Percentiles rank a stretch among this genome's conserved stretches.
phyloP scores from a whole-genome alignment of 495 filamentous ascomycete species.

The Umbilicaria muhlenbergii region DNA sequence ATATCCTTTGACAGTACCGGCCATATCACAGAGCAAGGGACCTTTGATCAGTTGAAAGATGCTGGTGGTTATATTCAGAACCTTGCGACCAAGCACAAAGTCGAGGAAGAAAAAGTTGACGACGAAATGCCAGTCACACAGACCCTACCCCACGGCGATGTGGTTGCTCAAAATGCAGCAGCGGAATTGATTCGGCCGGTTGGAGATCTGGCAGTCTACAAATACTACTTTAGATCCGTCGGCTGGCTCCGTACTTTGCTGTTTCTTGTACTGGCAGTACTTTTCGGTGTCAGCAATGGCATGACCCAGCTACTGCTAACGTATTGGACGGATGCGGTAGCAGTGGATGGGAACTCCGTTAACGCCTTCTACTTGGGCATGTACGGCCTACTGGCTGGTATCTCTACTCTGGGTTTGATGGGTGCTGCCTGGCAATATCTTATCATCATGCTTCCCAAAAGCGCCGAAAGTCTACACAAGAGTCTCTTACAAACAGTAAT shows the following conservation, averaged over 20 bases:
- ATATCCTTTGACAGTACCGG: constrained; percentile 31
- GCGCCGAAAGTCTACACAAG: constrained; percentile 32
- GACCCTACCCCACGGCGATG: not conserved
- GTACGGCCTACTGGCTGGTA: constrained; percentile 34
- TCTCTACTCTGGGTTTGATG: constrained; percentile 27
- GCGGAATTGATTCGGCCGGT: constrained; percentile 23
- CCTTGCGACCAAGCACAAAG: constrained; percentile 10
- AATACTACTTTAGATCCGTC: constrained; percentile 39
- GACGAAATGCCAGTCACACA: not conserved
- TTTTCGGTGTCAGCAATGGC: constrained; percentile 30
- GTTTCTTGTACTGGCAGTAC: constrained; percentile 26
- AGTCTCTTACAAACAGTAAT: constrained; percentile 33
- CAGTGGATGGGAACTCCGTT: constrained; percentile 21
- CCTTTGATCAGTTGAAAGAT: constrained; percentile 28
- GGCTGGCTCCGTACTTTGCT: constrained; percentile 30
- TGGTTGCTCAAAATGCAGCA: constrained; percentile 1
- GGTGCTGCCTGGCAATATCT: constrained; percentile 35
- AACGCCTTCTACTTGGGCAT: constrained; percentile 38
- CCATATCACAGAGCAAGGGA: constrained; percentile 33
- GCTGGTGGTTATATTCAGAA: constrained; percentile 33
- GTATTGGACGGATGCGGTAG: constrained; percentile 35
- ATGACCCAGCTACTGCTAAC: constrained; percentile 39
- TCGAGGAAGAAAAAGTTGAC: not conserved
- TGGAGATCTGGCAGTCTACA: constrained; percentile 40
- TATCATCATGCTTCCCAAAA: constrained; percentile 36